phyloP scores from a whole-genome alignment of 2,329 filamentous ascomycete species.

The Ceratocystis lukuohia region DNA sequence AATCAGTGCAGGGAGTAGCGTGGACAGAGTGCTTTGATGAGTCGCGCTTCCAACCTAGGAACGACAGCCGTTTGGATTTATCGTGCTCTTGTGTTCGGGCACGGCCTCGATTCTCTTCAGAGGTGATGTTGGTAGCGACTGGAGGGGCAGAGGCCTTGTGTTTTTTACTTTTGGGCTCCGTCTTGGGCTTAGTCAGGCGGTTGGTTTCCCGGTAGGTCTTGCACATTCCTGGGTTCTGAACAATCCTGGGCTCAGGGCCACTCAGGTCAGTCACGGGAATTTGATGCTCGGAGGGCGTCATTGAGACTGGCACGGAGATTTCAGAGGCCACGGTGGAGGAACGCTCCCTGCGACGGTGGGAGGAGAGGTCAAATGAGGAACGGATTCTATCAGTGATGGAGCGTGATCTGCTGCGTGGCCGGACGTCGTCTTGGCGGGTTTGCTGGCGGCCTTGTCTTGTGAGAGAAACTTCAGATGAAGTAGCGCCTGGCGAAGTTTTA shows the following conservation, averaged over 20 bases:
- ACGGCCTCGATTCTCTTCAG: conserved; percentile 16
- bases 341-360: conserved; percentile 7
- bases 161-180: conserved; percentile 8
- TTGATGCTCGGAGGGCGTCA: conserved; percentile 11
- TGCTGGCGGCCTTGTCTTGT: background rate
- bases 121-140: conserved; percentile 12
- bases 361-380: conserved; percentile 14
- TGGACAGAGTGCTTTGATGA: conserved; percentile 5
- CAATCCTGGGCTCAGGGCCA: conserved; percentile 16
- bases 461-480: background rate
- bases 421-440: conserved; percentile 5
- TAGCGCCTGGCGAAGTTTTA: background rate
- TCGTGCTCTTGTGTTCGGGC: conserved; percentile 10
- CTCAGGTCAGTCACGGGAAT: conserved; percentile 18
- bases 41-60: conserved; percentile 17
- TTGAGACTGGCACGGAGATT: conserved; percentile 13
- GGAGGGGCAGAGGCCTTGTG: conserved; percentile 6
- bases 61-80: conserved; percentile 15
- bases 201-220: conserved; percentile 11
- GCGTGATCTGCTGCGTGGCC: conserved; percentile 14
- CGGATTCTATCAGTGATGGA: conserved; percentile 17
- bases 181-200: conserved; percentile 6
- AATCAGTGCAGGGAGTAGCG: background rate
- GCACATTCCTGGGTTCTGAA: conserved; percentile 18
- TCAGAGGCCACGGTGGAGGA: conserved; percentile 11